A percentile compares a stretch with the other conserved stretches of the same genome.
Conservation (phyloP, 768 basidiomycete species). For the Steccherinum ochraceum region DNA sequence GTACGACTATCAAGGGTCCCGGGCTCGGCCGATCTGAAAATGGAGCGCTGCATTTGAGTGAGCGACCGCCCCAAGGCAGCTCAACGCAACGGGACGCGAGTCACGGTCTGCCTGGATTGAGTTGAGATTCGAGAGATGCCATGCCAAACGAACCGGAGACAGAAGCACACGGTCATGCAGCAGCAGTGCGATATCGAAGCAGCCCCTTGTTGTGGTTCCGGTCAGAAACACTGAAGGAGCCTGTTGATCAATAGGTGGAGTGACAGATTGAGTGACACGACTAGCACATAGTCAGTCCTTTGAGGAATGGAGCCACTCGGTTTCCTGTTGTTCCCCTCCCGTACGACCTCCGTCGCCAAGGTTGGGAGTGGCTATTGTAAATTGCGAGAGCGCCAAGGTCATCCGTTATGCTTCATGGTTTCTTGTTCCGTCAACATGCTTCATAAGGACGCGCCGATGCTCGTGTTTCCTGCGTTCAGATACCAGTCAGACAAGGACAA, state of each 20-base stretch:
- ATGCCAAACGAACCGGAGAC: neutral
- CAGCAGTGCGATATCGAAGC: neutral
- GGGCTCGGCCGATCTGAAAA: neutral
- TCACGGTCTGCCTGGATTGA: neutral
- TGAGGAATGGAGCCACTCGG: neutral
- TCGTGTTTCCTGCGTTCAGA: no score
- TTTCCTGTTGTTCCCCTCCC: neutral
- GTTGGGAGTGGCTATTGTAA: neutral
- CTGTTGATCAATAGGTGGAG: neutral
- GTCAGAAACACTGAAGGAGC: neutral
- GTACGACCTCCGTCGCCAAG: neutral
- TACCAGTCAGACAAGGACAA: neutral
- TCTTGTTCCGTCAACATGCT: no score
- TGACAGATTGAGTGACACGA: neutral
- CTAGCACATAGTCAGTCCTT: neutral
- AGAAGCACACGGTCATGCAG: neutral
- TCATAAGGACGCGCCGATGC: no score
- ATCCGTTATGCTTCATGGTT: no score
- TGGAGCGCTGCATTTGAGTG: neutral
- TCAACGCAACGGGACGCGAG: neutral
- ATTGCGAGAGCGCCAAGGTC: neutral
- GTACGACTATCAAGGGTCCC: neutral
- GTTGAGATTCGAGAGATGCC: neutral
- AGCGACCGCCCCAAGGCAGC: neutral
- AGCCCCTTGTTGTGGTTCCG: neutral